Base-by-base conservation (phyloP, 2,329 filamentous ascomycete genomes). In the Dendryphion nanum region DNA sequence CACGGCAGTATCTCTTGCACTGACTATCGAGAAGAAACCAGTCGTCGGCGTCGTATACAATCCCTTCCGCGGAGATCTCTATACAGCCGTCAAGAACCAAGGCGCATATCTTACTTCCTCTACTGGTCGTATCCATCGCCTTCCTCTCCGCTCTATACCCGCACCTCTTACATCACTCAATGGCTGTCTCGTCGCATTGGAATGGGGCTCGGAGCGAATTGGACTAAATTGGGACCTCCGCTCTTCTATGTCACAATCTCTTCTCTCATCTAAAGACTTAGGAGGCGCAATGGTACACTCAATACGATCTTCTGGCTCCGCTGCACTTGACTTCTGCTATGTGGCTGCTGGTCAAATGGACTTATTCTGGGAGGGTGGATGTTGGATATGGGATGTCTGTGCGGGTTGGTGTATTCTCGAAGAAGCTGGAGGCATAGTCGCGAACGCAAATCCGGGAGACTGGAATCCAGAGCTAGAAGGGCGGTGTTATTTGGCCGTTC, bases 321-420 rank as follows among this genome's bases (percentile, higher is more conserved):
- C 63, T 0, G 64, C 63, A 0, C 50, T 68, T 2, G 57, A 66
- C 42, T 64, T 68, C 37, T 68, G 64, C 47, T 65, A 64, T 40
- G 63, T 67, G 1, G 64, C 63, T 2, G 54, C 58, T 5, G 63
- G 63, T 23, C 50, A 46, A 30, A 33, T 67, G 1, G 63, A 67
- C 29, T 38, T 48, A 1, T 67, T 64, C 37, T 67, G 63, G 63
- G 64, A 67, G 39, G 61, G 56, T 4, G 63, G 63, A 0, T 57
- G 59, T 4, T 64, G 52, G 50, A 41, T 56, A 5, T 67, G 64
- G 64, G 64, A 67, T 28, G 52, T 67, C 3, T 53, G 49, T 6
- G 64, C 63, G 5, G 64, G 64, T 1, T 67, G 63, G 63, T 42
- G 55, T n/a, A 63, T 67, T 16, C 45, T 67, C 1, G 53, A 65